phyloP scores from a whole-genome alignment of 352 stramenopile species.

The Phytophthora fragariaefolia region DNA sequence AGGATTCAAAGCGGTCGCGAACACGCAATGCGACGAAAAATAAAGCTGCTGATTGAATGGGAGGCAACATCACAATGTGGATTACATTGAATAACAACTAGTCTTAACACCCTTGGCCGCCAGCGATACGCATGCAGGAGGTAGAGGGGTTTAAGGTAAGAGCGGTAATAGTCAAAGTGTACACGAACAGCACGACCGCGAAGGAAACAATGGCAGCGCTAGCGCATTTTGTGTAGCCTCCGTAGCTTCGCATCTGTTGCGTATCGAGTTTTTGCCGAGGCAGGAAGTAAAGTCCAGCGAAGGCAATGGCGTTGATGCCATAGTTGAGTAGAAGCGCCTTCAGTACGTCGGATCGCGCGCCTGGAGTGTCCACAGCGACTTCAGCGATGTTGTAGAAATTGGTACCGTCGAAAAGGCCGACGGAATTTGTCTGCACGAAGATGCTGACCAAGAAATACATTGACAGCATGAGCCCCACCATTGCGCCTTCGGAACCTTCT shows the following conservation, averaged over 20 bases:
- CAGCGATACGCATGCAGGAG: slow-evolving; percentile 42
- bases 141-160: slow-evolving; percentile 47
- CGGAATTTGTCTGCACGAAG: slow-evolving; percentile 39
- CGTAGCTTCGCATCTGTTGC: slow-evolving; percentile 57
- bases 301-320: slow-evolving; percentile 37
- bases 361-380: slow-evolving; percentile 15
- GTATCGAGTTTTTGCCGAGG: slow-evolving; percentile 53
- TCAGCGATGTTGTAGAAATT: slow-evolving; percentile 36
- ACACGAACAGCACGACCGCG: slow-evolving; percentile 33
- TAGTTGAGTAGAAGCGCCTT: slow-evolving; percentile 40
- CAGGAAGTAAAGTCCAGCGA: slow-evolving; percentile 38
- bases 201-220: slow-evolving; percentile 40
- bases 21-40: too few relatives aligned
- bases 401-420: slow-evolving; percentile 35
- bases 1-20: not conserved
- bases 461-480: slow-evolving; percentile 43
- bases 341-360: slow-evolving; percentile 31
- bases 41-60: too few relatives aligned
- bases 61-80: too few relatives aligned
- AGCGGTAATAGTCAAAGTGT: slow-evolving; percentile 46
- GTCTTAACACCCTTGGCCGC: slow-evolving; percentile 44
- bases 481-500: slow-evolving; percentile 48
- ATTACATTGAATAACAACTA: slow-evolving; percentile 1
- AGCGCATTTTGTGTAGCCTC: slow-evolving; percentile 52
- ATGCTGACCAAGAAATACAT: slow-evolving; percentile 44